Evolutionary conservation across 2,329 filamentous ascomycete species (phyloP), one percentile per base, ranked within the genome.

Genomic region (Stagonosporopsis chrysanthemi): DNA sequence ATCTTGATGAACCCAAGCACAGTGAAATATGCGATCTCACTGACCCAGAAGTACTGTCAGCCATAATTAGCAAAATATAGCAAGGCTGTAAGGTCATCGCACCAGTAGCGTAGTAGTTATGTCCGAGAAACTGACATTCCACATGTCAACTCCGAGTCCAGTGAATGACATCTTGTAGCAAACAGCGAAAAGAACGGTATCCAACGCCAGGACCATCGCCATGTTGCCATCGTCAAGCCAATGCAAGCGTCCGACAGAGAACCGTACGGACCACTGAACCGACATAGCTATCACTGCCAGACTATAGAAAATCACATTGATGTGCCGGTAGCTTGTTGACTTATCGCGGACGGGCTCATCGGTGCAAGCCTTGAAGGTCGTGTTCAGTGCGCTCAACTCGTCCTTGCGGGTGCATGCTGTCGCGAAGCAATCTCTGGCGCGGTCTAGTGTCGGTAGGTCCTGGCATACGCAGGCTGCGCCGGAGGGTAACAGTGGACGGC

Each of bases 21-120:
- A 1, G 51, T 53, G 49, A 72, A 71, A 59, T 75, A 76, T 15
- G 69, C 55, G 12, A 71, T 61, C 49, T 75, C 71, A 38, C 65
- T 66, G n/a, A 71, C 46, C 63, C 69, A 76, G 47, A 71, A 74
- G 12, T 35, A 60, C 61, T 58, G 28, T 6, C 24, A 1, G 2
- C 3, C 6, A n/a, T 22, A 5, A n/a, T 52, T 23, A 49, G 45
- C n/a, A 2, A n/a, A 9, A 7, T 1, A 5, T 4, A 11, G 17
- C n/a, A 22, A 15, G n/a, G 12, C 12, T 3, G 17, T 12, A 17
- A 33, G 31, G 28, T 15, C 19, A 4, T 6, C 6, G 14, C 31
- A 63, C 60, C 29, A 58, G 23, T 7, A 64, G 59, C 4, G 56
- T 64, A 0, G 51, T 41, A 2, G 62, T 60, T 6, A 62, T 64